Conservation (phyloP, 306 rosid genomes). For the Cicer chorassanicum region DNA sequence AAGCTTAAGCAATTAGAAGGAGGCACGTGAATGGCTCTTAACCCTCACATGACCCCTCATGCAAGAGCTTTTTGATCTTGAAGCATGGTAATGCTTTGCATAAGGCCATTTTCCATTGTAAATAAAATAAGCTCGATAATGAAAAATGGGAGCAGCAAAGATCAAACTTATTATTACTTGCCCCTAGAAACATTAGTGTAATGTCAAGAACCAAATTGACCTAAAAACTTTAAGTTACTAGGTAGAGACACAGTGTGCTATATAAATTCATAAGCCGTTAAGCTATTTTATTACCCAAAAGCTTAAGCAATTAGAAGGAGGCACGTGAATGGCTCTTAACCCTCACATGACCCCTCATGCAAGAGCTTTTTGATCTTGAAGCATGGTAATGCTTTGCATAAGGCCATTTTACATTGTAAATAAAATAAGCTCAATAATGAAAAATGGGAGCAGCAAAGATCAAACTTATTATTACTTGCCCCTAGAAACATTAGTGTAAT, state of each 20-base stretch:
- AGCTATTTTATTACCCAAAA: too few relatives aligned
- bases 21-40: not conserved
- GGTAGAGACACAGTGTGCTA: too few relatives aligned
- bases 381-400: not conserved
- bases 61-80: slow-evolving; percentile 11
- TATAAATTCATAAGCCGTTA: too few relatives aligned
- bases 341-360: not conserved
- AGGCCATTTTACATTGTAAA: slow-evolving; percentile 15
- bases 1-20: slow-evolving; percentile 16
- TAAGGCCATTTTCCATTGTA: slow-evolving; percentile 13
- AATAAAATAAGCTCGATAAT: not conserved
- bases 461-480: not conserved
- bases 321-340: not conserved
- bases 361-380: slow-evolving; percentile 11
- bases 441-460: not conserved
- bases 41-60: not conserved
- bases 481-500: not conserved
- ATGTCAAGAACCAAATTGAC: not conserved
- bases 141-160: not conserved
- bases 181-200: not conserved
- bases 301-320: slow-evolving; percentile 18
- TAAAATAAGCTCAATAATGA: not conserved
- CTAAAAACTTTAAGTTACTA: slow-evolving; percentile 1
- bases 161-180: not conserved
- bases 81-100: not conserved